Base-by-base conservation (phyloP, 805 yeast genomes). In the Ogataea parapolymorpha region DNA sequence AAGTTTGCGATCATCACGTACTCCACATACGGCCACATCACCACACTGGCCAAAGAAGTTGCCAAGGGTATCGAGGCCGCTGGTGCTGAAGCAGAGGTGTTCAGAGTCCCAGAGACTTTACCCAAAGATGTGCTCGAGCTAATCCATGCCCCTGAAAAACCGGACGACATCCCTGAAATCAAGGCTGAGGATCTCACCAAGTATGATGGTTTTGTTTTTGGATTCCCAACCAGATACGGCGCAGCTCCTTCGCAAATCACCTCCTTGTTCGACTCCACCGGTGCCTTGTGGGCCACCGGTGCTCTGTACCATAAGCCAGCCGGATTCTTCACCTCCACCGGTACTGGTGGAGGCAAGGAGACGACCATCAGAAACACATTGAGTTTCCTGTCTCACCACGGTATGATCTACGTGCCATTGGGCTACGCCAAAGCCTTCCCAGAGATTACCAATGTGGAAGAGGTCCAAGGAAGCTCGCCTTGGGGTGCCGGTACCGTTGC, bases 401-500 rank as follows among this genome's bases (percentile, higher is more conserved):
- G 95, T 59, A 72, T 86, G 70, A 68, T 82, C 52, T 86, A 64
- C 62, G 79, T 87, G 44, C 95, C 95, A 48, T 72, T 86, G 54
- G 95, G 95, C 58, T 77, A 75, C 67, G 79, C 73, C 39, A 63
- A 71, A 26, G 72, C 70, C 29, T 78, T 79, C 59, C 72, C 75
- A 36, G 74, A 75, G 44, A 62, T 80, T 53, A 59, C 73, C 36
- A 73, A 73, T 62, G 57, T 82, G 43, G 72, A 70, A 15, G 90
- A 82, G 67, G 71, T 75, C 42, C 90, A 82, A 59, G 95, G 95
- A 55, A 82, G 84, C 54, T 77, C 90, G 41, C 77, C 95, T 39
- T 87, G 88, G 84, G 95, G 95, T 65, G 88, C 95, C 32, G 93
- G 91, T 58, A 69, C 85, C 43, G 71, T 74, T 51, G 87, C 95